Percentiles rank a stretch among this genome's conserved stretches.
Evolutionary conservation across 2,329 filamentous ascomycete genomes (phyloP).

Genomic region (Fusarium verticillioides): DNA sequence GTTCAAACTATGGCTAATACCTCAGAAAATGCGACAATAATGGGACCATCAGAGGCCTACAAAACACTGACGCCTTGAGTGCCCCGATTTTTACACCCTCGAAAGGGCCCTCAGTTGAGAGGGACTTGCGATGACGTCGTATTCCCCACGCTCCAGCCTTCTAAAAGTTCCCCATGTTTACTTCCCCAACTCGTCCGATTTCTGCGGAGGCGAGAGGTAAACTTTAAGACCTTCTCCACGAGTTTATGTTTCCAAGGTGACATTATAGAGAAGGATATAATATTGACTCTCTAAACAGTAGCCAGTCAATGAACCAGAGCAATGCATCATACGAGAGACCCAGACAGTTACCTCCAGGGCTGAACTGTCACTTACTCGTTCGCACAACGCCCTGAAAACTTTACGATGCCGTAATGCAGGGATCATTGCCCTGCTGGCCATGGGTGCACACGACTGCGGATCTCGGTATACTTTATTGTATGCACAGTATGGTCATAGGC

Average conservation of each 20-base stretch:
- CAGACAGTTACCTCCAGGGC: background rate
- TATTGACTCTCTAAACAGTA: background rate
- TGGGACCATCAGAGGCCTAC: background rate
- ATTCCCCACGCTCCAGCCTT: conserved; percentile 36
- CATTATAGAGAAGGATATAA: background rate
- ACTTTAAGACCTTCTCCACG: conserved; percentile 11
- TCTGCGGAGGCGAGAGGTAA: conserved; percentile 24
- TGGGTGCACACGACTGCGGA: conserved; percentile 7
- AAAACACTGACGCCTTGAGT: background rate
- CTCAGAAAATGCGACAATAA: background rate
- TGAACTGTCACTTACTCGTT: background rate
- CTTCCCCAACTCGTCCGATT: conserved; percentile 22
- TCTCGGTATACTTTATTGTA: conserved; percentile 2
- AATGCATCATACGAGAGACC: background rate
- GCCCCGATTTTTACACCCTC: conserved; percentile 35
- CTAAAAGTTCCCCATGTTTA: conserved; percentile 16
- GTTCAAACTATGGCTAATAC: background rate
- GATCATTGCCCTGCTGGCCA: conserved; percentile 5
- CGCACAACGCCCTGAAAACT: background rate
- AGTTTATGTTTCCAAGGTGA: background rate
- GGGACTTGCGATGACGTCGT: conserved; percentile 39
- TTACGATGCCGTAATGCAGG: conserved; percentile 8
- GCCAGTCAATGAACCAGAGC: background rate
- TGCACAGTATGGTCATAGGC: background rate
- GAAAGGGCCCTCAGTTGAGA: conserved; percentile 5